Base-by-base conservation (phyloP, 192 early-diverging fungal species). In the Umbelopsis sp. region DNA sequence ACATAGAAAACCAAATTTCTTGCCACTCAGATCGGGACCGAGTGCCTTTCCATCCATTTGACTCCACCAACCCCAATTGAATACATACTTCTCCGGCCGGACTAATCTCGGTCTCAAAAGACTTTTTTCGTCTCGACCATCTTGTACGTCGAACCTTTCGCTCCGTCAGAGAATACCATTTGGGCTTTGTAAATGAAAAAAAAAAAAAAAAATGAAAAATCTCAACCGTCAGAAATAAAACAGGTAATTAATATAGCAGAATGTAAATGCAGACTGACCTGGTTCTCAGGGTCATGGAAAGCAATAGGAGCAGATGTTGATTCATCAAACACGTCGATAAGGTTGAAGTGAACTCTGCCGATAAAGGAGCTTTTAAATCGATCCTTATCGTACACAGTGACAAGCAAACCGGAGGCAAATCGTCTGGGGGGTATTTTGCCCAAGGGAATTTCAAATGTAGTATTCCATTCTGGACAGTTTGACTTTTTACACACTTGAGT, bases 321-420 rank as follows among this genome's bases (percentile, higher is more conserved):
- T 10, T 81, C 76, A 27, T 46, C 68, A 70, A 87, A 80, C 33
- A 91, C 37, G 18, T 91, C 85, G 16, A 81, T 69, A 46, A 94
- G 74, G 0, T 89, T 70, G 11, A 92, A 79, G 35, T 71, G 46
- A 18, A 86, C n/a, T 53, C 85, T 78, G 0, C 92, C 92, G 68
- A 94, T 77, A 73, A 89, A 92, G 66, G 88, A 87, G 9, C 84
- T 85, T 22, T 73, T 66, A 51, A 92, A 84, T 48, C 87, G 73
- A 68, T 92, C 90, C 70, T 91, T 91, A 71, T 91, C 87, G 81
- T 86, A 92, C 18, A 90, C 82, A 44, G 82, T 79, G 9, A 92
- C 49, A 5, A 67, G 69, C 48, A 87, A 68, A 22, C 75, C 67
- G 10, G 75, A 47, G 15, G 81, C 72, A 27, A 77, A 65, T 16